Evolutionary conservation across 768 basidiomycete species (phyloP).

Genomic region (Hortiboletus flavorubellus): DNA sequence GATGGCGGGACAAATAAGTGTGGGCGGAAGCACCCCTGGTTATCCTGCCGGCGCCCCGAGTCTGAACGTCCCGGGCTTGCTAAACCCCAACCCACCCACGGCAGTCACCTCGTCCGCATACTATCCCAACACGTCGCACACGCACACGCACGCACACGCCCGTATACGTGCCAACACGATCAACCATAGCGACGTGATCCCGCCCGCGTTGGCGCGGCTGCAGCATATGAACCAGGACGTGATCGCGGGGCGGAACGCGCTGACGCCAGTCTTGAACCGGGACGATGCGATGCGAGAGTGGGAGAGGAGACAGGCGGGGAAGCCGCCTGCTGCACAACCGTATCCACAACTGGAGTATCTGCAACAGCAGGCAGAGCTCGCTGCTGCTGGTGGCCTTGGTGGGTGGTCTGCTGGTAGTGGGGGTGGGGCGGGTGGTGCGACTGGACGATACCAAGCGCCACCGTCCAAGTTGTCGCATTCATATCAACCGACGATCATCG

Average conservation of each 20-base stretch:
- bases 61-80: constrained; percentile 25
- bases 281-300: constrained; percentile 96
- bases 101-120: constrained; percentile 55
- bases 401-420: constrained; percentile 49
- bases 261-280: constrained; percentile 91
- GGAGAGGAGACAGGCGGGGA: constrained; percentile 85
- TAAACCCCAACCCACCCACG: constrained; percentile 45
- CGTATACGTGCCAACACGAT: constrained; percentile 89
- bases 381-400: constrained; percentile 55
- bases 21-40: constrained; percentile 8
- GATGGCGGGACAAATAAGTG: constrained; percentile 18
- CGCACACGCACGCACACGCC: constrained; percentile 38
- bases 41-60: constrained; percentile 16
- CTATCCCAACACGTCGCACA: constrained; percentile 41
- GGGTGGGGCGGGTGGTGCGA: constrained; percentile 12
- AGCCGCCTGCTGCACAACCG: constrained; percentile 64
- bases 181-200: constrained; percentile 83
- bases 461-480: constrained; percentile 33
- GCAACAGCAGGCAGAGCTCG: constrained; percentile 90
- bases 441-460: constrained; percentile 46
- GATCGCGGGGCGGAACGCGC: constrained; percentile 65
- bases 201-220: constrained; percentile 86
- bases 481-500: constrained; percentile 55
- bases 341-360: constrained; percentile 90
- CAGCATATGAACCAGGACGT: constrained; percentile 88